phyloP scores from a whole-genome alignment of 1,284 basidiomycete genomes.

The Microbotryum violaceum region DNA sequence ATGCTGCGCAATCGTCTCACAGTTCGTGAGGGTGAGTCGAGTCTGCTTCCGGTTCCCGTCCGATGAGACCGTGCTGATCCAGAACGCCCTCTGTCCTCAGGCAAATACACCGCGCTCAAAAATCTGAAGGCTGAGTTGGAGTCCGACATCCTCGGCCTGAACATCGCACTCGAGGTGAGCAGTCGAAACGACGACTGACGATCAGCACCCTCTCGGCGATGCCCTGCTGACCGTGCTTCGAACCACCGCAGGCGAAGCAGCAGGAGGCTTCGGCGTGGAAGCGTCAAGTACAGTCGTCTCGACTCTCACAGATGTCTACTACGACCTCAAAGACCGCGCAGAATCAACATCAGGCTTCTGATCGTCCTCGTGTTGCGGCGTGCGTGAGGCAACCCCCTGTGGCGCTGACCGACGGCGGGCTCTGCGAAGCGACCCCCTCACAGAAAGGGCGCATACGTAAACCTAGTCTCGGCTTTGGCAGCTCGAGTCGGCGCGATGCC shows the following conservation, averaged over 20 bases:
- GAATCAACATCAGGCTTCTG: too few relatives aligned
- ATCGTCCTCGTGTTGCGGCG: too few relatives aligned
- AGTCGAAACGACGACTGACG: neutral
- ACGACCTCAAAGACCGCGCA: too few relatives aligned
- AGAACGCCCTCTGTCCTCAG: neutral
- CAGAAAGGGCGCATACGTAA: too few relatives aligned
- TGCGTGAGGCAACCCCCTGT: too few relatives aligned
- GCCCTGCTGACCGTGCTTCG: neutral
- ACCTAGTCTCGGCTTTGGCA: too few relatives aligned
- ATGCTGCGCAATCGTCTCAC: constrained; percentile 22
- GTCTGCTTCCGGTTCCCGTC: neutral
- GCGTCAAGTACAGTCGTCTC: constrained; percentile 12
- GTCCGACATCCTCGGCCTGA: constrained; percentile 27
- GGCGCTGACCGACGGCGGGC: too few relatives aligned
- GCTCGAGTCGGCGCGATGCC: too few relatives aligned
- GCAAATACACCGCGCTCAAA: constrained; percentile 23
- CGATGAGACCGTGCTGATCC: neutral
- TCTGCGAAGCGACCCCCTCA: too few relatives aligned
- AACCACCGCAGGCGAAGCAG: constrained; percentile 21
- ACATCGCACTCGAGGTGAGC: constrained; percentile 28
- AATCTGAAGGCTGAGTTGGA: constrained; percentile 24
- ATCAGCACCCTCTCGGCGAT: too few relatives aligned
- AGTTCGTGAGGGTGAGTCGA: constrained; percentile 23
- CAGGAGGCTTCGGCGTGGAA: constrained; percentile 28
- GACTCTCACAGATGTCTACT: too few relatives aligned